Evolutionary conservation across 495 filamentous ascomycete genomes (phyloP).

Genomic region (Poronia punctata): DNA sequence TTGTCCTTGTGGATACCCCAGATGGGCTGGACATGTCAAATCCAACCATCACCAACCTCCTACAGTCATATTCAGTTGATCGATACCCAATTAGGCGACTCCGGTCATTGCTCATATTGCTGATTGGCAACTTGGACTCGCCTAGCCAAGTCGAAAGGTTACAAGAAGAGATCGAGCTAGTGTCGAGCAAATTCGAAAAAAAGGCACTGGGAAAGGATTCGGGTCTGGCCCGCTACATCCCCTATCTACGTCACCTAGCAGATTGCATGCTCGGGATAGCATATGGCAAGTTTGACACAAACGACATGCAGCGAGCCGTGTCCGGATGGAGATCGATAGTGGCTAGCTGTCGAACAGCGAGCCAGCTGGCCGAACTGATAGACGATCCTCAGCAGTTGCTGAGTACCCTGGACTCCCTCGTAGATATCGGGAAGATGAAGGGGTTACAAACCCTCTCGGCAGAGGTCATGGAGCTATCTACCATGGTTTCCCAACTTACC

Average conservation of each 20-base stretch:
- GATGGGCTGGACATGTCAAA: constrained; percentile 27
- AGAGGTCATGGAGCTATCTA: constrained; percentile 39
- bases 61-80: constrained; percentile 35
- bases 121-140: constrained; percentile 30
- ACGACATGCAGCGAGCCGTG: constrained; percentile 43
- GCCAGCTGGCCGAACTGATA: constrained; percentile 48
- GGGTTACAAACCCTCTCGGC: constrained; percentile 46
- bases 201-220: constrained; percentile 44
- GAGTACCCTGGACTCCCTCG: constrained; percentile 57
- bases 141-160: constrained; percentile 24
- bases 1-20: constrained; percentile 26
- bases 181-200: constrained; percentile 22
- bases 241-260: constrained; percentile 53
- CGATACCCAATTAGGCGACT: constrained; percentile 39
- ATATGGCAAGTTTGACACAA: constrained; percentile 38
- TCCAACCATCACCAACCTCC: constrained; percentile 29
- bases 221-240: constrained; percentile 43
- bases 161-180: constrained; percentile 32
- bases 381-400: constrained; percentile 56
- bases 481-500: constrained; percentile 50
- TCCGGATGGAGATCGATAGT: constrained; percentile 46
- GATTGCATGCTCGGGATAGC: constrained; percentile 49
- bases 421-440: constrained; percentile 72
- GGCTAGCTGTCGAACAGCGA: constrained; percentile 38
- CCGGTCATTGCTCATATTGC: constrained; percentile 31